Base-by-base conservation (phyloP, 148 eudicot genomes). In the Nepenthes gracilis region DNA sequence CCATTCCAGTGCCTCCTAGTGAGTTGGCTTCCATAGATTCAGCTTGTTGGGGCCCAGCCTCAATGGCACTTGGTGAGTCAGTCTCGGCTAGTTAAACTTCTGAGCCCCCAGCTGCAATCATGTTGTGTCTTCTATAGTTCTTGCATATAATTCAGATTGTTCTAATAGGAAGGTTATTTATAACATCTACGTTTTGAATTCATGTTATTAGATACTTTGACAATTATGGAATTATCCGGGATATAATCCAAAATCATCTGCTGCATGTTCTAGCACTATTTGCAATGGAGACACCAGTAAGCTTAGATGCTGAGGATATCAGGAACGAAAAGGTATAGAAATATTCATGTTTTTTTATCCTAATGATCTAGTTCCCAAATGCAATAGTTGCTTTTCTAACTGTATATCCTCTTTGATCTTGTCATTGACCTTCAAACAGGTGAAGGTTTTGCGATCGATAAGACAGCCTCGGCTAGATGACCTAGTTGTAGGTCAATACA, bases 281-380 rank as follows among this genome's bases (percentile, higher is more conserved):
- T 51, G 74, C 77, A 45, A 72, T 78, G 79, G 79, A 78, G 71
- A 65, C 82, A 7, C 79, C 77, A 15, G 32, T 67, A 23, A 72
- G 74, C 56, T 74, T 72, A 57, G 63, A 78, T 68, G 82, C 73
- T 3, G 76, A 74, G 66, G 79, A 78, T 59, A 75, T 78, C 33
- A 63, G 76, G 57, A 78, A 78, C 63, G 79, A 71, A 60, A 78
- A 74, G 82, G 71, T 78, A 60, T 38, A 38, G 45, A 35, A 50
- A 9, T 13, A 5, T 55, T 51, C 33, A 62, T 36, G 38, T 47
- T 36, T 34, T 33, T 48, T 61, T 5, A 40, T 8, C 45, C 45
- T 3, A 4, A 40, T 40, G 45, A 40, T 40, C 45, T 8, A 40
- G 8, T 40, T 40, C 45, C 8, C 45, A 40, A 8, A 14, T 35